phyloP scores from a whole-genome alignment of 140 eudicot species.

The Anethum foeniculum region DNA sequence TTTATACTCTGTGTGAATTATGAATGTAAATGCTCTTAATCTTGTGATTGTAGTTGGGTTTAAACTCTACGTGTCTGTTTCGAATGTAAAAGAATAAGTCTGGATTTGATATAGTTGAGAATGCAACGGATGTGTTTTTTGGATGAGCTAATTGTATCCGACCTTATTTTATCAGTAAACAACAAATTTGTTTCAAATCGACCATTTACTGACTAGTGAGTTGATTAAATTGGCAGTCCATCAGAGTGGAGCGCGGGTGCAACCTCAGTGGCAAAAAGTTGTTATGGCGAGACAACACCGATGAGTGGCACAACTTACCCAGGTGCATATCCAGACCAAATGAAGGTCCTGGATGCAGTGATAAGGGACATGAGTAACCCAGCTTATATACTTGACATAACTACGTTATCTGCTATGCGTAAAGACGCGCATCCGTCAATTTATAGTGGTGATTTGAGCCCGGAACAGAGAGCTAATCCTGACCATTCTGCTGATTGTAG shows the following conservation, averaged over 20 bases:
- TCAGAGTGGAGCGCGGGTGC: conserved; percentile 58
- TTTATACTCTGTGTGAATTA: neutral
- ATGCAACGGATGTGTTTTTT: neutral
- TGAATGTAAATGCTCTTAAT: neutral
- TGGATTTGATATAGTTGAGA: neutral
- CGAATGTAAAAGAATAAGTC: neutral
- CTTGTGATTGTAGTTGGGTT: neutral
- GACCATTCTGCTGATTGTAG: conserved; percentile 89
- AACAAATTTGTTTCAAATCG: too few relatives aligned
- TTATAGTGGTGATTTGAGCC: conserved; percentile 75
- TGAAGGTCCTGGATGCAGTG: conserved; percentile 55
- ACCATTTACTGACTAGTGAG: neutral
- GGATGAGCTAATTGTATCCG: neutral
- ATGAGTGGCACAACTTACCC: conserved; percentile 52
- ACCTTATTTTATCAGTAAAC: neutral
- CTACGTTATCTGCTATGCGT: conserved; percentile 72
- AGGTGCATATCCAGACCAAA: conserved; percentile 55
- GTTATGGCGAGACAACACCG: conserved; percentile 82
- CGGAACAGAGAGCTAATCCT: conserved; percentile 75
- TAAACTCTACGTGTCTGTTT: neutral
- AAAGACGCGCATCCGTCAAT: conserved; percentile 95
- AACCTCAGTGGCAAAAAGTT: conserved; percentile 37
- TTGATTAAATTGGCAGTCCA: conserved; percentile 50
- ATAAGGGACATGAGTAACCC: conserved; percentile 54
- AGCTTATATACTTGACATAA: conserved; percentile 64